These are phyloP conservation scores for Usnea hakonensis DNA, from an alignment of 495 filamentous ascomycete species.

Conservation along the genomic window DNA sequence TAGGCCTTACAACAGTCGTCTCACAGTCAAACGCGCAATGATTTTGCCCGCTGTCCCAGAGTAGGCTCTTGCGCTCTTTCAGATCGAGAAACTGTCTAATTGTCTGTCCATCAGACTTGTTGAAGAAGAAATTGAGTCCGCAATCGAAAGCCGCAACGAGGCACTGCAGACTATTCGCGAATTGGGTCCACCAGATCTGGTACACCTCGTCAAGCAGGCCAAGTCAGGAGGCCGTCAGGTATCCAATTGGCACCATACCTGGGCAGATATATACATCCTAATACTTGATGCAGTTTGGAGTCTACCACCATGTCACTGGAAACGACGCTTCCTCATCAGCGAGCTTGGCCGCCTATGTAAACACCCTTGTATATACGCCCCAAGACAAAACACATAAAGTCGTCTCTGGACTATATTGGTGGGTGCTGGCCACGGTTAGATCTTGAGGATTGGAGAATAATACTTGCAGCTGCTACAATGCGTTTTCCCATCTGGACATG, in stretches of 20 bases:
- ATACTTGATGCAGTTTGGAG: slow-evolving; percentile 54
- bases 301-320: slow-evolving; percentile 98
- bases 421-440: slow-evolving; percentile 20
- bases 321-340: slow-evolving; percentile 96
- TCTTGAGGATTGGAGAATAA: slow-evolving; percentile 3
- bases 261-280: neutral
- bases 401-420: slow-evolving; percentile 91
- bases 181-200: slow-evolving; percentile 89
- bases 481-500: slow-evolving; percentile 97
- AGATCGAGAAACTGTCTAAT: slow-evolving; percentile 15
- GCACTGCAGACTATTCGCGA: slow-evolving; percentile 75
- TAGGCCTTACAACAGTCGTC: neutral
- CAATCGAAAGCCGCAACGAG: slow-evolving; percentile 84
- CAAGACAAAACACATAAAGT: slow-evolving; percentile 85
- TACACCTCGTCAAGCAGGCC: slow-evolving; percentile 88
- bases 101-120: slow-evolving; percentile 57
- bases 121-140: slow-evolving; percentile 81
- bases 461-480: slow-evolving; percentile 84
- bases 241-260: slow-evolving; percentile 13
- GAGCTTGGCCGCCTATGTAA: slow-evolving; percentile 94
- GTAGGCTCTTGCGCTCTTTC: slow-evolving; percentile 45
- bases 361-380: slow-evolving; percentile 85
- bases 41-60: slow-evolving; percentile 84
- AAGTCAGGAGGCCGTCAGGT: slow-evolving; percentile 46
- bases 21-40: slow-evolving; percentile 46